A percentile compares a stretch with the other conserved stretches of the same genome.
phyloP scores from a whole-genome alignment of 768 basidiomycete genomes.

The Mycena pura region DNA sequence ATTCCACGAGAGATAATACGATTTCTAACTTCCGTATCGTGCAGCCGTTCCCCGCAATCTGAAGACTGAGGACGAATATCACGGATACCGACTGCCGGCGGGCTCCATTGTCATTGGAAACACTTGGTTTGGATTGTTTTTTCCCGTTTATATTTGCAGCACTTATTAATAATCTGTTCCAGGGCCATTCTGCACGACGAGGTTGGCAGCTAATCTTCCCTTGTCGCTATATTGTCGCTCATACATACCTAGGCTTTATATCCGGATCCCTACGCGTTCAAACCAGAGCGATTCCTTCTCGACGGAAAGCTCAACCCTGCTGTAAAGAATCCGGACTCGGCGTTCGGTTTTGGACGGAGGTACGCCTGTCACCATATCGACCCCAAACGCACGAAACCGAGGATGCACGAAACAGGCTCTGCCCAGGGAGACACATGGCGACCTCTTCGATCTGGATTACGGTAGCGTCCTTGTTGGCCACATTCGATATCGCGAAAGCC shows the following conservation, averaged over 20 bases:
- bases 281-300: conserved; percentile 45
- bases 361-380: background rate
- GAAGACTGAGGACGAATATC: conserved; percentile 40
- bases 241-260: conserved; percentile 39
- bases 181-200: conserved; percentile 12
- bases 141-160: too few relatives aligned
- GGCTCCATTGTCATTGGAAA: conserved; percentile 33
- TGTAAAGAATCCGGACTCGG: background rate
- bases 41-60: conserved; percentile 35
- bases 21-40: too few relatives aligned
- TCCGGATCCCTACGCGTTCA: conserved; percentile 42
- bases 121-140: conserved; percentile 13
- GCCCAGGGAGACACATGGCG: conserved; percentile 41
- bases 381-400: too few relatives aligned
- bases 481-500: conserved; percentile 36
- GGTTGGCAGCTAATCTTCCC: background rate
- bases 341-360: conserved; percentile 8
- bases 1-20: too few relatives aligned
- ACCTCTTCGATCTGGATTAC: conserved; percentile 35
- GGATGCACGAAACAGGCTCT: conserved; percentile 27
- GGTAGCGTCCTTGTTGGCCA: conserved; percentile 37
- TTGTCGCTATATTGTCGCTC: too few relatives aligned
- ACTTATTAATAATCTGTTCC: background rate
- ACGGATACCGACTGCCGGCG: conserved; percentile 42
- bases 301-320: background rate